Evolutionary conservation across 140 eudicot genomes (phyloP), one percentile per base, ranked within the genome.

Genomic region (Flaveria floridana): DNA sequence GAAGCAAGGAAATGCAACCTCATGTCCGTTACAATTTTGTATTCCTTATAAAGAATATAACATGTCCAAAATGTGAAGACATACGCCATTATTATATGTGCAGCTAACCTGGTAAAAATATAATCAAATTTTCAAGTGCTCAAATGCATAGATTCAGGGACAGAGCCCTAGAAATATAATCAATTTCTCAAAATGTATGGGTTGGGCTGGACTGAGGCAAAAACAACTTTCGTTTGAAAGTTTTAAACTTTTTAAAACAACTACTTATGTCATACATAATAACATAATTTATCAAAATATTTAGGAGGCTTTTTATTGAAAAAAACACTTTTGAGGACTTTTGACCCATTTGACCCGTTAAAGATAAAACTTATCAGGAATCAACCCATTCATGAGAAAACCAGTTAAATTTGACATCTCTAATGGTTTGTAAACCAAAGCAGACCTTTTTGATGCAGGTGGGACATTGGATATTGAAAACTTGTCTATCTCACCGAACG

Each of bases 401-500:
- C 25, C 7, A 3, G n/a, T 10, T 11, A 0, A 59, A 59, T 21
- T n/a, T 21, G 16, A 59, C 66, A 28, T 20, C 46, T 13, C 21
- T 13, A 30, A 34, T 64, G 48, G 23, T 26, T 34, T 64, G 48
- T 13, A n/a, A 64, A 18, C 46, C 41, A 47, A 42, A 46, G 21
- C 44, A 44, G 48, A 85, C 99, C 96, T 88, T 61, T 82, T 78
- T 70, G 99, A 94, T 79, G 89, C 97, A 63, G 84, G 64, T 11
- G 92, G 88, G 78, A 94, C 87, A 79, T 94, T 94, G 56, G 97
- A 90, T 86, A 94, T 88, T 1, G 99, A 94, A 75, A 94, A 91
- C 89, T 91, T 94, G 89, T 94, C 99, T 53, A 94, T 84, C 55
- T 86, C 80, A 61, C 87, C 88, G 80, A 71, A 94, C 2, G 90